Percentiles rank a stretch among this genome's conserved stretches.
Evolutionary conservation across 208 protist species (phyloP).

Genomic region (Trypanosoma lewisi): DNA sequence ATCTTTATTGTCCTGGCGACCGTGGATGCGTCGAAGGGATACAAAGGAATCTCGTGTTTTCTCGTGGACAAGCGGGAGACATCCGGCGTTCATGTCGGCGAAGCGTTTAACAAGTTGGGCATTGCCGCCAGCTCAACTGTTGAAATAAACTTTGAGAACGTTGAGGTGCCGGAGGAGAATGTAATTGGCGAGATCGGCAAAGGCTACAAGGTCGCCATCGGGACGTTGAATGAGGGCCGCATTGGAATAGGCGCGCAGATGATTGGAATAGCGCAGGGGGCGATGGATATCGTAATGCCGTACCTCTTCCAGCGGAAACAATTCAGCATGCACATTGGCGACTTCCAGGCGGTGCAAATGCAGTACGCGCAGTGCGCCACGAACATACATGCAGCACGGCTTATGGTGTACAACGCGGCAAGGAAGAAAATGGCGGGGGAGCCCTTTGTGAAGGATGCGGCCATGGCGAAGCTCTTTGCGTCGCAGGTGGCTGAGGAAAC

Average conservation of each 20-base stretch:
- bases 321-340: conserved; percentile 87
- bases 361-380: conserved; percentile 82
- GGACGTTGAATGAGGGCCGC: conserved; percentile 92
- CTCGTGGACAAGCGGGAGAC: conserved; percentile 86
- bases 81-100: conserved; percentile 88
- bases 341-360: conserved; percentile 95
- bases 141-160: conserved; percentile 91
- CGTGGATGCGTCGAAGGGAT: conserved; percentile 79
- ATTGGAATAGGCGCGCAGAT: conserved; percentile 95
- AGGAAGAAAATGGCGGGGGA: conserved; percentile 83
- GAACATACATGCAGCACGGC: conserved; percentile 74
- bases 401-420: conserved; percentile 92
- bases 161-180: conserved; percentile 67
- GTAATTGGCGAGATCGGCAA: conserved; percentile 88
- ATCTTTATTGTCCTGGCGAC: conserved; percentile 94
- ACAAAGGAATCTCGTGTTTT: conserved; percentile 96
- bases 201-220: conserved; percentile 95
- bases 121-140: conserved; percentile 95
- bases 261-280: conserved; percentile 89
- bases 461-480: conserved; percentile 94
- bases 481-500: conserved; percentile 85
- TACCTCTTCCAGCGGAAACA: conserved; percentile 92
- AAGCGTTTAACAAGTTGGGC: conserved; percentile 94
- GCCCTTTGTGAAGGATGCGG: conserved; percentile 92
- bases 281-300: conserved; percentile 73